Conservation (phyloP, 768 basidiomycete genomes). For the Russula sp. region DNA sequence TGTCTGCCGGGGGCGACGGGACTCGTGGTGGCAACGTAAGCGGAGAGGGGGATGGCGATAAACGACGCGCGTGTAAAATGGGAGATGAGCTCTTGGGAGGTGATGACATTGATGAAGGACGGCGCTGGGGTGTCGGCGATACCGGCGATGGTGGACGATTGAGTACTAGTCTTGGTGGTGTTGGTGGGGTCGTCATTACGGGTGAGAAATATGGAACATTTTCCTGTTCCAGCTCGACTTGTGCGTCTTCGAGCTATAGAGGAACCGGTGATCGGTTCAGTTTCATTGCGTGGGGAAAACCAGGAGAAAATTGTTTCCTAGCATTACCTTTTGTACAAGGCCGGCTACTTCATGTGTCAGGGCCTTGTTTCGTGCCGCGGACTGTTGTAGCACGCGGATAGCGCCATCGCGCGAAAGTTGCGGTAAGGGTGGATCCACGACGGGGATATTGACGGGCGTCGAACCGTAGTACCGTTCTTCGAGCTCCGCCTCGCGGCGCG, state of each 20-base stretch:
- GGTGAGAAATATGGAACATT: conserved; percentile 1
- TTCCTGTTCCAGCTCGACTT: conserved; percentile 2
- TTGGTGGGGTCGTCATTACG: background rate
- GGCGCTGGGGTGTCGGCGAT: conserved; percentile 17
- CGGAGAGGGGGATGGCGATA: conserved; percentile 3
- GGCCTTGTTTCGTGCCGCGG: conserved; percentile 22
- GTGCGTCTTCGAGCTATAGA: conserved; percentile 24
- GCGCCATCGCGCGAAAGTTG: conserved; percentile 29
- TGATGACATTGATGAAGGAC: background rate
- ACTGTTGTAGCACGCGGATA: conserved; percentile 26
- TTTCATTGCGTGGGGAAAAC: background rate
- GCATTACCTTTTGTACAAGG: conserved; percentile 23
- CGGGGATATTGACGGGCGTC: background rate
- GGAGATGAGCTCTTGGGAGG: background rate
- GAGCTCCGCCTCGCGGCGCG: conserved; percentile 56
- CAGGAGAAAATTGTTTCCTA: background rate
- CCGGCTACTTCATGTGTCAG: conserved; percentile 23
- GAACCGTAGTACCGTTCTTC: conserved; percentile 34
- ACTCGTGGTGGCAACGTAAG: background rate
- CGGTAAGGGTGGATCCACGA: conserved; percentile 5
- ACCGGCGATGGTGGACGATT: conserved; percentile 1
- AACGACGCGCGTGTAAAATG: background rate
- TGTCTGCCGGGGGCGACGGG: background rate
- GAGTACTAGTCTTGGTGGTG: background rate
- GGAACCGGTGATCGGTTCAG: background rate